Base-by-base conservation (phyloP, 352 stramenopile genomes). In the Phytopythium ostracodes region DNA sequence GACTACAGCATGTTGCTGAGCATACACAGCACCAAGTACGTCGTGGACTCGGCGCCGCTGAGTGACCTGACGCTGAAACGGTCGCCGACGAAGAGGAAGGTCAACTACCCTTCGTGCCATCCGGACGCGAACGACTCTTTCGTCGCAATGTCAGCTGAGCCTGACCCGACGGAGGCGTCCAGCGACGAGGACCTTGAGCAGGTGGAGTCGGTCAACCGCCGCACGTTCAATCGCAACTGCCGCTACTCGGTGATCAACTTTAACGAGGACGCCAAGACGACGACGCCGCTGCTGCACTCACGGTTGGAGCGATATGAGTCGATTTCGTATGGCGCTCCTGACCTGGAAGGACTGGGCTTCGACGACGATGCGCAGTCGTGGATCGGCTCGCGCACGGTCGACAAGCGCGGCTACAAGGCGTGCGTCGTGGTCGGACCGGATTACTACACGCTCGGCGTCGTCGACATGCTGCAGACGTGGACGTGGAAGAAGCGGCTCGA, bases 391-490 rank as follows among this genome's bases (percentile, higher is more conserved):
- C 78, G 86, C 42, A 77, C 75, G 10, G 50, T 86, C 11, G 82
- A 86, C 33, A 94, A 91, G 50, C 65, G 60, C 10, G 86, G 84
- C 1, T 92, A 90, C 50, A 79, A 89, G 46, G 84, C 83, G 20
- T 87, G 65, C 35, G 81, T 84, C 36, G 85, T 97, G 0, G 72
- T 94, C 51, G 88, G 86, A 0, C 88, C 89, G 0, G 85, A 95
- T 58, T 91, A 88, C 54, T 97, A 96, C 63, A 96, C 89, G 31
- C 68, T 97, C 38, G 89, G 89, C 38, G 70, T 97, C 27, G 87
- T 97, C n/a, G 89, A 97, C 63, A 96, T 97, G 65, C 70, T 97
- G 29, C 89, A 97, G 66, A 92, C 84, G 27, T 97, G 86, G 87
- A 96, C 88, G 38, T 91, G 76, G 71, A 43, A 71, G 14, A 97